Evolutionary conservation across 2,329 filamentous ascomycete genomes (phyloP).

Genomic region (Trichoderma sp.): DNA sequence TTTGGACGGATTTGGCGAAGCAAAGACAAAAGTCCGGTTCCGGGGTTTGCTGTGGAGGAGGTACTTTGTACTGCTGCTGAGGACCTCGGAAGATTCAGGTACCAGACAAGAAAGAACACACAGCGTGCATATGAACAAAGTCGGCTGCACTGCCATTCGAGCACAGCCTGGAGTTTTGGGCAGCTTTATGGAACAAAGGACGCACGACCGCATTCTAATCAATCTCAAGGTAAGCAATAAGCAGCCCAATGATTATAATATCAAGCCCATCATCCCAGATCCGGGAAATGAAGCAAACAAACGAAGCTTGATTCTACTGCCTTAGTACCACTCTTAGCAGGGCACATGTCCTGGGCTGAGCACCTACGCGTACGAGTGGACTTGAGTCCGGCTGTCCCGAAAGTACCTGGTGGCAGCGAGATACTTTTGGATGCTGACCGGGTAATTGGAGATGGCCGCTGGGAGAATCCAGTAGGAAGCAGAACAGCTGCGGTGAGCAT

Average conservation of each 20-base stretch:
- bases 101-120: no score
- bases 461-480: not conserved
- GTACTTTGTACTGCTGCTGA: not conserved
- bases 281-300: not conserved
- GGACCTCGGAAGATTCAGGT: not conserved
- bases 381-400: slow-evolving; percentile 18
- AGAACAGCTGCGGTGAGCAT: not conserved
- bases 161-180: not conserved
- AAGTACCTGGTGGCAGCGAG: not conserved
- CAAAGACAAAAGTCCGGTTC: slow-evolving; percentile 4
- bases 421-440: slow-evolving; percentile 13
- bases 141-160: not conserved
- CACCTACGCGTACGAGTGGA: slow-evolving; percentile 12
- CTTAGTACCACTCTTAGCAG: not conserved
- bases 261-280: slow-evolving; percentile 4
- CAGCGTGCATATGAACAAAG: not conserved
- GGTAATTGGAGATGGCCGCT: not conserved
- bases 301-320: not conserved
- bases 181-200: not conserved
- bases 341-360: not conserved
- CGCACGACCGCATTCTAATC: not conserved
- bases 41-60: not conserved
- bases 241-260: not conserved
- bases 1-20: not conserved
- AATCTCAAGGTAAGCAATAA: not conserved